These are phyloP conservation scores for Fusarium tricinctum DNA, from an alignment of 2,329 filamentous ascomycete genomes.

Conservation along the genomic window DNA sequence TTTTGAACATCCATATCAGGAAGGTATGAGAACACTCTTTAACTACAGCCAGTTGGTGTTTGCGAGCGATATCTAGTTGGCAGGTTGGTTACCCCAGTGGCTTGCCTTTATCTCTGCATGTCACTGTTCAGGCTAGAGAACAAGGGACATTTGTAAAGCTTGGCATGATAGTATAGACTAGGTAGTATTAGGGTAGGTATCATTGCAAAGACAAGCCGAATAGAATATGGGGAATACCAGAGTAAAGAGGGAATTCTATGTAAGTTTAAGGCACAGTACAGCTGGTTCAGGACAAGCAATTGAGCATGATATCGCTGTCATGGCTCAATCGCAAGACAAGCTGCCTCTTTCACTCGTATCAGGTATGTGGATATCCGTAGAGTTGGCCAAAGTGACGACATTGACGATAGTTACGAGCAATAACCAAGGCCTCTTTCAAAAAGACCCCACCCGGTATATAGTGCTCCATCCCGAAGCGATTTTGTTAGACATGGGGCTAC, in stretches of 20 bases:
- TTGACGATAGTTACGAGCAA: slow-evolving; percentile 19
- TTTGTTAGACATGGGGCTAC: slow-evolving; percentile 15
- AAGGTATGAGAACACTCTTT: slow-evolving; percentile 31
- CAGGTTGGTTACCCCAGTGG: not conserved
- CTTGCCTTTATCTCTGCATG: slow-evolving; percentile 16
- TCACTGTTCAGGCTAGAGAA: slow-evolving; percentile 8
- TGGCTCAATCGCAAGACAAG: slow-evolving; percentile 1
- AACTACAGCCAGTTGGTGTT: slow-evolving; percentile 3
- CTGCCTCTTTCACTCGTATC: slow-evolving; percentile 15
- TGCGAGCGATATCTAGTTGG: not conserved
- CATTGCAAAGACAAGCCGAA: not conserved
- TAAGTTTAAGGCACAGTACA: not conserved
- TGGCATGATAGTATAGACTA: slow-evolving; percentile 8
- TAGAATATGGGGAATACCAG: slow-evolving; percentile 8
- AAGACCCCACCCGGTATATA: slow-evolving; percentile 28
- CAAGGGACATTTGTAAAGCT: slow-evolving; percentile 14
- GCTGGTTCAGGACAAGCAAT: not conserved
- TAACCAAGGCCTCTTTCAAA: slow-evolving; percentile 12
- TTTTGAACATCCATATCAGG: slow-evolving; percentile 20
- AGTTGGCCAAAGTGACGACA: slow-evolving; percentile 38
- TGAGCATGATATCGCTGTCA: not conserved
- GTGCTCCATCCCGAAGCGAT: slow-evolving; percentile 30
- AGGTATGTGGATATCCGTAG: slow-evolving; percentile 2
- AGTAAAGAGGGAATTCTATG: slow-evolving; percentile 1
- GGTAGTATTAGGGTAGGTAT: slow-evolving; percentile 2